Percentiles rank a stretch among this genome's conserved stretches.
These are phyloP conservation scores for Xylariaceae sp. DNA, from an alignment of 2,329 filamentous ascomycete species.

Conservation along the genomic window DNA sequence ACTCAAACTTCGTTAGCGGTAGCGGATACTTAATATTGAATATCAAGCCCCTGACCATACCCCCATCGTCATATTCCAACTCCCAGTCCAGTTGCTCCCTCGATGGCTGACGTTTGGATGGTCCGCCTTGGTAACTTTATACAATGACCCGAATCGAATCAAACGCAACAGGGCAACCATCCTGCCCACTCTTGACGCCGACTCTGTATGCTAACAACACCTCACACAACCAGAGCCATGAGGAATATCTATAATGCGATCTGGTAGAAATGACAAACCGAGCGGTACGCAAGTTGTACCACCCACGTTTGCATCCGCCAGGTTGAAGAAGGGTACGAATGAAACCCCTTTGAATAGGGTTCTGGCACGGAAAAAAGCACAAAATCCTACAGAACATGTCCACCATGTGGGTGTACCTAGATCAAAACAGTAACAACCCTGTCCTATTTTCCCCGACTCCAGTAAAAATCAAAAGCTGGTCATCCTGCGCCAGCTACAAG, in stretches of 20 bases:
- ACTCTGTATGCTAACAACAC: slow-evolving; percentile 21
- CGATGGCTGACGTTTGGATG: slow-evolving; percentile 9
- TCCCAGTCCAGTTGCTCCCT: background rate
- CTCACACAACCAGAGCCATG: slow-evolving; percentile 14
- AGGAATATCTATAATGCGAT: slow-evolving; percentile 11
- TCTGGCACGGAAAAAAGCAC: slow-evolving; percentile 17
- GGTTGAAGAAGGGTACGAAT: slow-evolving; percentile 4
- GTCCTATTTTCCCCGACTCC: slow-evolving; percentile 27
- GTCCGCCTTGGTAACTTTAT: slow-evolving; percentile 19
- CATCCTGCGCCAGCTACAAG: slow-evolving; percentile 20
- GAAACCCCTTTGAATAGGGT: slow-evolving; percentile 6
- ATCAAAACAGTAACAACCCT: slow-evolving; percentile 28
- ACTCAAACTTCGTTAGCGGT: too few relatives aligned
- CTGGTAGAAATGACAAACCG: slow-evolving; percentile 2
- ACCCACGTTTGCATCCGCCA: slow-evolving; percentile 2
- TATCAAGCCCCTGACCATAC: background rate
- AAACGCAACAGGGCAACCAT: slow-evolving; percentile 7
- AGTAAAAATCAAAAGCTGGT: slow-evolving; percentile 25
- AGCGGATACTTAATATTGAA: too few relatives aligned
- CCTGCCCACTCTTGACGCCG: slow-evolving; percentile 19
- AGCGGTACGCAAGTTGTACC: slow-evolving; percentile 5
- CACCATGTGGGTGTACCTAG: slow-evolving; percentile 25
- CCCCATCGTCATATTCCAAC: background rate
- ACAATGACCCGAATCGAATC: slow-evolving; percentile 15
- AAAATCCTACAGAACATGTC: slow-evolving; percentile 20